Evolutionary conservation across 345 rosid species (phyloP).

Genomic region (Mangifera indica): DNA sequence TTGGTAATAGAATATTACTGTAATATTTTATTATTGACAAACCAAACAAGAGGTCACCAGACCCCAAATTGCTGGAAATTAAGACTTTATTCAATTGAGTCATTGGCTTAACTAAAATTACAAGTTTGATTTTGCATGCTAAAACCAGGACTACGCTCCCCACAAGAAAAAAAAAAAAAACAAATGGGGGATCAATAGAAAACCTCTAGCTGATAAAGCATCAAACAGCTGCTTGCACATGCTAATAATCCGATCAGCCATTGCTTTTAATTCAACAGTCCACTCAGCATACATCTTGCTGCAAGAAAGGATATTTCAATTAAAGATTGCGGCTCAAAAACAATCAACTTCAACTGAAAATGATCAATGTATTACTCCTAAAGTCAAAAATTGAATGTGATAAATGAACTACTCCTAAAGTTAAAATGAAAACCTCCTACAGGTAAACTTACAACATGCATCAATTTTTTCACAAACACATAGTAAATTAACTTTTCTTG

Average conservation of each 20-base stretch:
- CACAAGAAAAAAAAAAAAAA: neutral
- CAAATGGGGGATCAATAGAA: neutral
- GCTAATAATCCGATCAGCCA: conserved; percentile 69
- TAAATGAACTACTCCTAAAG: no score
- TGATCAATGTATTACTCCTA: neutral
- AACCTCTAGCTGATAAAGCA: conserved; percentile 59
- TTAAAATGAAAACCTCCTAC: neutral
- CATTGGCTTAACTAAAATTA: no score
- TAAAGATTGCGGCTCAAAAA: neutral
- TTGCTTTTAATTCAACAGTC: conserved; percentile 71
- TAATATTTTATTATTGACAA: no score
- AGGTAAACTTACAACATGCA: neutral
- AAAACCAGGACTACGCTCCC: neutral
- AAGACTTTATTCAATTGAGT: no score
- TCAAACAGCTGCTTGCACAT: conserved; percentile 66
- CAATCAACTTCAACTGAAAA: neutral
- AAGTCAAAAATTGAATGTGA: no score
- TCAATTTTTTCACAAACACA: neutral
- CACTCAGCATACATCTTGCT: conserved; percentile 63
- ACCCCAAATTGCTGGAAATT: no score
- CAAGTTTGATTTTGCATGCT: neutral
- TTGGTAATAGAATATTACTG: no score
- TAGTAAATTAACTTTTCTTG: neutral
- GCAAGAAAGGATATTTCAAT: conserved; percentile 17
- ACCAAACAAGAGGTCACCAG: no score